phyloP scores from a whole-genome alignment of 2,329 filamentous ascomycete species.

The Dothideomycetidae sp. region DNA sequence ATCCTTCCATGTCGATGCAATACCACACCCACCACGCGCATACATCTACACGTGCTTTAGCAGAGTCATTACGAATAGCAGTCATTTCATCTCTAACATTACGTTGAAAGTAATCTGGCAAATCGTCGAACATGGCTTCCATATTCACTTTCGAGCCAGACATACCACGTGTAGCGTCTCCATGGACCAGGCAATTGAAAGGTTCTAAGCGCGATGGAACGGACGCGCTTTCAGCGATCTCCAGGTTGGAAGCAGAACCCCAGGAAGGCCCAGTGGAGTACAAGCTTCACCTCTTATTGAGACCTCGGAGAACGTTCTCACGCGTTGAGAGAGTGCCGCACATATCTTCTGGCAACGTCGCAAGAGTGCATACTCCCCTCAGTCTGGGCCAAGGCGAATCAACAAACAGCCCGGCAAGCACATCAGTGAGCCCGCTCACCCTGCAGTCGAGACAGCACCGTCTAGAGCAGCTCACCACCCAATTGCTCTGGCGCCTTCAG shows the following conservation, averaged over 20 bases:
- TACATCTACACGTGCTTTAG: conserved; percentile 37
- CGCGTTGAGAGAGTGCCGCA: conserved; percentile 16
- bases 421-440: conserved; percentile 34
- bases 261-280: conserved; percentile 94
- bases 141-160: conserved; percentile 92
- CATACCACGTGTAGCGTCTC: conserved; percentile 74
- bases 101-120: no score
- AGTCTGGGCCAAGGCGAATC: conserved; percentile 22
- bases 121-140: conserved; percentile 53
- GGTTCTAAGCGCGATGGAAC: conserved; percentile 2
- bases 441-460: conserved; percentile 66
- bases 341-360: conserved; percentile 1
- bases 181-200: conserved; percentile 47
- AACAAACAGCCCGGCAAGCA: conserved; percentile 25
- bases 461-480: conserved; percentile 82
- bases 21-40: conserved; percentile 37
- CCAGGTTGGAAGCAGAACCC: conserved; percentile 73
- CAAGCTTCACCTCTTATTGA: conserved; percentile 78
- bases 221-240: conserved; percentile 34
- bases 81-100: background rate
- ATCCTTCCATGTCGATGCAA: conserved; percentile 32
- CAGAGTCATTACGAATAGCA: conserved; percentile 7
- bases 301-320: conserved; percentile 60
- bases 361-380: conserved; percentile 7
- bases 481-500: conserved; percentile 85